phyloP scores from a whole-genome alignment of 148 eudicot genomes.

The Rhododendron williamsianum region DNA sequence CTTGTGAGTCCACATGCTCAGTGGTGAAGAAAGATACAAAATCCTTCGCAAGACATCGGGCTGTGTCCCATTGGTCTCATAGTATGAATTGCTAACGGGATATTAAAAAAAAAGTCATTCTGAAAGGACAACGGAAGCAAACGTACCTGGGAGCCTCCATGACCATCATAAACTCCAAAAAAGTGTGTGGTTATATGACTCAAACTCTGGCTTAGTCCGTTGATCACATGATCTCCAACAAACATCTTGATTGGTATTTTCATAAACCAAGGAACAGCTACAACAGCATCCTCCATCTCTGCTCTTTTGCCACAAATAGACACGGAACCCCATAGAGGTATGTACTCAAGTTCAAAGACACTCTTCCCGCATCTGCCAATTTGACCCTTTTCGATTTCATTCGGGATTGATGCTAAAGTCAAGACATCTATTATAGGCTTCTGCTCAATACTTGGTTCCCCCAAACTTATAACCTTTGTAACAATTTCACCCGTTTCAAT shows the following conservation, averaged over 20 bases:
- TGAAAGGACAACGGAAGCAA: neutral
- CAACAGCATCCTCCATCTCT: conserved; percentile 68
- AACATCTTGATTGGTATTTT: conserved; percentile 55
- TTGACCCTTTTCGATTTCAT: conserved; percentile 25
- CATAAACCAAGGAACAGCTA: conserved; percentile 43
- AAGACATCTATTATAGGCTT: conserved; percentile 29
- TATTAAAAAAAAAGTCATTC: neutral
- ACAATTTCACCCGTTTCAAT: conserved; percentile 37
- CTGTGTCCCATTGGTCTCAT: neutral
- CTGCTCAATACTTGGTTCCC: conserved; percentile 24
- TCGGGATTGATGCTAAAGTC: conserved; percentile 21
- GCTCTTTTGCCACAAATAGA: conserved; percentile 56
- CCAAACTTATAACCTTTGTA: conserved; percentile 40
- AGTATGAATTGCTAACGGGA: neutral
- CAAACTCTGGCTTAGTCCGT: conserved; percentile 45
- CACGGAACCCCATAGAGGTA: conserved; percentile 58
- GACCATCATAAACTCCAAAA: conserved; percentile 80
- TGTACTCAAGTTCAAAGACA: conserved; percentile 38
- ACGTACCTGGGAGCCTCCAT: conserved; percentile 64
- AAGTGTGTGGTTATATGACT: conserved; percentile 50
- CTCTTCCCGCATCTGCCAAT: conserved; percentile 29
- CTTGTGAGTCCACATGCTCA: neutral
- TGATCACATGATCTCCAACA: conserved; percentile 30
- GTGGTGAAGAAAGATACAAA: neutral
- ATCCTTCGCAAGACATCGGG: neutral